phyloP scores from a whole-genome alignment of 2,329 filamentous ascomycete genomes.

The Aureobasidium sp. region DNA sequence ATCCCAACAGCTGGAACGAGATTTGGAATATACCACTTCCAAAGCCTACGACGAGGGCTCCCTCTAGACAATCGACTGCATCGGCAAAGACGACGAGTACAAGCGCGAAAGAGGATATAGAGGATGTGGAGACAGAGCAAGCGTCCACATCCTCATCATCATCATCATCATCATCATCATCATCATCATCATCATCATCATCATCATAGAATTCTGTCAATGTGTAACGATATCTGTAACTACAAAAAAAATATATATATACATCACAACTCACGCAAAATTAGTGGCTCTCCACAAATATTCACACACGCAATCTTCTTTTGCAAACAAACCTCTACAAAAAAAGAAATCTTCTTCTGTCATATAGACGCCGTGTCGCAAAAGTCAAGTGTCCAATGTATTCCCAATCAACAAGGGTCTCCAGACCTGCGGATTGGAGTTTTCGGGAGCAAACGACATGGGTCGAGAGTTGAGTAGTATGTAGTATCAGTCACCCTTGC shows the following conservation, averaged over 20 bases:
- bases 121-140: neutral
- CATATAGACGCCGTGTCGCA: conserved; percentile 35
- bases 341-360: too few relatives aligned
- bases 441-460: conserved; percentile 48
- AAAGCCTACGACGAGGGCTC: neutral
- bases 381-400: conserved; percentile 33
- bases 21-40: conserved; percentile 45
- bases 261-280: neutral
- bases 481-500: conserved; percentile 42
- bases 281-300: too few relatives aligned
- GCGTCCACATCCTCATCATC: neutral
- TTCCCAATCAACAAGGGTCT: conserved; percentile 46
- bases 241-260: neutral
- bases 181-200: neutral
- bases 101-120: neutral
- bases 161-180: neutral
- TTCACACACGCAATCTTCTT: too few relatives aligned
- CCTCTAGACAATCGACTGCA: neutral
- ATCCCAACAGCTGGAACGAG: conserved; percentile 51
- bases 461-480: conserved; percentile 49
- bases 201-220: neutral
- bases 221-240: neutral
- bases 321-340: too few relatives aligned
- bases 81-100: neutral
- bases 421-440: conserved; percentile 48